phyloP scores from a whole-genome alignment of 2,329 filamentous ascomycete genomes.

The Ophiognomonia clavigignenti-juglandacearum region DNA sequence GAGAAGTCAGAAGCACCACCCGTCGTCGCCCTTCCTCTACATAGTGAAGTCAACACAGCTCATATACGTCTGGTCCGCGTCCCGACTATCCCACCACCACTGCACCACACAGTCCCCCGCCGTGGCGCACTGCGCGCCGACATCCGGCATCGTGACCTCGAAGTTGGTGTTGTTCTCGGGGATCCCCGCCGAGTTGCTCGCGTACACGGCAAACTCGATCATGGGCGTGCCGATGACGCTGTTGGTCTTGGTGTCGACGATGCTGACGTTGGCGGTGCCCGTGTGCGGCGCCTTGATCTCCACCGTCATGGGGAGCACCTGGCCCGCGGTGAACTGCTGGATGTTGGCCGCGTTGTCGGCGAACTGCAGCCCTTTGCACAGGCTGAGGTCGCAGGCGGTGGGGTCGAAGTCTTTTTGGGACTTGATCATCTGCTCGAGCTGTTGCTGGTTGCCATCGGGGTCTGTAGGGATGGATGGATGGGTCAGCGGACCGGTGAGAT shows the following conservation, averaged over 20 bases:
- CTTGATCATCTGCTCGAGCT: conserved; percentile 6
- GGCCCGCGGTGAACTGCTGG: conserved; percentile 34
- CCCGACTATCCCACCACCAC: conserved; percentile 15
- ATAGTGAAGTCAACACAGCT: conserved; percentile 15
- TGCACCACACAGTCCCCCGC: conserved; percentile 24
- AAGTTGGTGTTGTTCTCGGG: conserved; percentile 27
- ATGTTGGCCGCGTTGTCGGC: conserved; percentile 33
- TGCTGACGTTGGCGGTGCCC: conserved; percentile 42
- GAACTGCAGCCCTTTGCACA: conserved; percentile 36
- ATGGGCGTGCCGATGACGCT: conserved; percentile 40
- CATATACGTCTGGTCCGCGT: conserved; percentile 13
- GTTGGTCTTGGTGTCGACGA: conserved; percentile 42
- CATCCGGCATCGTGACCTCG: conserved; percentile 24
- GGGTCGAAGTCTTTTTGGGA: conserved; percentile 12
- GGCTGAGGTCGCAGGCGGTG: conserved; percentile 31
- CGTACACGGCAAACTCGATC: conserved; percentile 24
- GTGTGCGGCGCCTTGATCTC: conserved; percentile 41
- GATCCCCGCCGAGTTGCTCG: conserved; percentile 20
- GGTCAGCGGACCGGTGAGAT: too few relatives aligned
- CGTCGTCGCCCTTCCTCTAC: too few relatives aligned
- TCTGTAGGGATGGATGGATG: too few relatives aligned
- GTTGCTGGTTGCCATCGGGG: conserved; percentile 14
- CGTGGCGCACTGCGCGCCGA: conserved; percentile 22
- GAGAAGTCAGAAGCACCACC: too few relatives aligned
- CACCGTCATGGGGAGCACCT: conserved; percentile 36